These are phyloP conservation scores for Phyllosticta ampelicida DNA, from an alignment of 2,329 filamentous ascomycete species.

Conservation along the genomic window DNA sequence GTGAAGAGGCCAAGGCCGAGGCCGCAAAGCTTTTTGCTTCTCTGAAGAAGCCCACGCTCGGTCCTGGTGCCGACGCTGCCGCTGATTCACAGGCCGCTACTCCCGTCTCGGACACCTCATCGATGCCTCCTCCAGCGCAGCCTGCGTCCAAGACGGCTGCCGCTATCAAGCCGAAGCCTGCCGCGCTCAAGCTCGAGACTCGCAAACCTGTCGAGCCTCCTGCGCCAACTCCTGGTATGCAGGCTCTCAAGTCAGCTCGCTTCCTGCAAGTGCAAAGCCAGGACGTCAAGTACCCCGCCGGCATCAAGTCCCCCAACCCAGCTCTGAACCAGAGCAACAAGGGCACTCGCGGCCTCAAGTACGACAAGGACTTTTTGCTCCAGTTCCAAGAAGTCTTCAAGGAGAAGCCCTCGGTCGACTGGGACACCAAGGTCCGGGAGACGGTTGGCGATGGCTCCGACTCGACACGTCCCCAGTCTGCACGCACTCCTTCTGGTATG, in stretches of 20 bases:
- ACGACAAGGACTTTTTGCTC: constrained; percentile 88
- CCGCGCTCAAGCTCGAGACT: constrained; percentile 78
- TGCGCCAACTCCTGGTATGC: constrained; percentile 87
- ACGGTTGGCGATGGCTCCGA: constrained; percentile 68
- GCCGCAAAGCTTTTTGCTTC: constrained; percentile 33
- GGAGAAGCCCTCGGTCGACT: constrained; percentile 90
- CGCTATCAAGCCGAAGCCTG: constrained; percentile 66
- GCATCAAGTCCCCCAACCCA: constrained; percentile 82
- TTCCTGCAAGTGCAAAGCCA: constrained; percentile 73
- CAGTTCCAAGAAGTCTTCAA: constrained; percentile 96
- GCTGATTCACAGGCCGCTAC: constrained; percentile 24
- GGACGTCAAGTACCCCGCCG: constrained; percentile 64
- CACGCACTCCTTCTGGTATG: constrained; percentile 41
- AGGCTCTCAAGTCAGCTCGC: constrained; percentile 82
- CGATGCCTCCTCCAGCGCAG: constrained; percentile 42
- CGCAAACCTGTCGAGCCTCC: constrained; percentile 80
- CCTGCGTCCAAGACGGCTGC: constrained; percentile 29
- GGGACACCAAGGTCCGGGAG: constrained; percentile 79
- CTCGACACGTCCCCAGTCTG: constrained; percentile 54
- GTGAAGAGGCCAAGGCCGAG: constrained; percentile 33
- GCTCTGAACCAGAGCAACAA: constrained; percentile 69
- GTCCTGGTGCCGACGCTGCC: constrained; percentile 29
- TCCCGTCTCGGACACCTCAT: constrained; percentile 33
- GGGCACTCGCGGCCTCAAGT: constrained; percentile 78
- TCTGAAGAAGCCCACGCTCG: constrained; percentile 40